Base-by-base conservation (phyloP, 768 basidiomycete species). In the Lepiota venenata region DNA sequence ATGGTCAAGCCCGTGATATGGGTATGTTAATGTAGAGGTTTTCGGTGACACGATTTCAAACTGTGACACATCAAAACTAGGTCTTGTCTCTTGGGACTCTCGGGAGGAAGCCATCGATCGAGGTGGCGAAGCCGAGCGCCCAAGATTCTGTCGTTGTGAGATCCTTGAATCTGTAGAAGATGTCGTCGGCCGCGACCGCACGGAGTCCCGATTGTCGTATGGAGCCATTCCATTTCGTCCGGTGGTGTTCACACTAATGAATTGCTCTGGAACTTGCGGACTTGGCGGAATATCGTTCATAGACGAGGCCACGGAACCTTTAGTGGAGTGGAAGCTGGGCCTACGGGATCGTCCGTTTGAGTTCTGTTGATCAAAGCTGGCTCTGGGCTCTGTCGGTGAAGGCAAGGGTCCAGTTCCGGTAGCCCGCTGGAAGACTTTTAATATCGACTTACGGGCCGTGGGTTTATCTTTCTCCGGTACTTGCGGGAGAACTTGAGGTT, bases 11-110 rank as follows among this genome's bases (percentile, higher is more conserved):
- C 67, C 70, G 66, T 79, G 74, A 62, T 84, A 84, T 18, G 85
- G 84, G 63, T 84, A 84, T 56, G 76, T 71, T 57, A 85, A 61
- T 37, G 72, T 60, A 39, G 52, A 40, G n/a, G 45, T 47, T 68
- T 77, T 77, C 38, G 84, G 74, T 20, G 81, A 77, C 27, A 86
- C 77, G 36, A 85, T 77, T 68, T 88, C 87, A 61, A 86, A 87
- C 61, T 85, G 83, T 14, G 83, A 81, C 12, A 71, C 74, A 60
- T 89, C 85, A 54, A 84, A 76, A 63, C 82, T 85, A 36, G 76
- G 75, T 18, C 76, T 69, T 53, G 74, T 75, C 46, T 72, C 71
- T 45, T 68, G 68, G 18, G 76, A 75, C 46, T 67, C 70, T 49
- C 67, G 67, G 37, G 78, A 78, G 37, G 78, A 77, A 45, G 70